These are phyloP conservation scores for Agastache rugosa DNA, from an alignment of 257 asterid species.

Conservation along the genomic window DNA sequence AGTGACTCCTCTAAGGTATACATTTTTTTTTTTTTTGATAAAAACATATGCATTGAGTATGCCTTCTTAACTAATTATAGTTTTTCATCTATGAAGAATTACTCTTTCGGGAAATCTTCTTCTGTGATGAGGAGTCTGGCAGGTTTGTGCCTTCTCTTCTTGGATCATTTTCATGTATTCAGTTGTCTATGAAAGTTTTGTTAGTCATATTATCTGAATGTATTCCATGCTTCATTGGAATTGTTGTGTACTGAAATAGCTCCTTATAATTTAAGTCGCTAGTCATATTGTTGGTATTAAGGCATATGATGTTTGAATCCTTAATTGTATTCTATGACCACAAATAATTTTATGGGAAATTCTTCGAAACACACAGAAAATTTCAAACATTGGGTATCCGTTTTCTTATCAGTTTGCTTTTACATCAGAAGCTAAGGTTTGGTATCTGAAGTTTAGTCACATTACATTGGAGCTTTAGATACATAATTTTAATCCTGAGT, in stretches of 20 bases:
- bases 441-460: constrained; percentile 22
- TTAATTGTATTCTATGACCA: neutral
- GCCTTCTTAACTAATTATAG: constrained; percentile 38
- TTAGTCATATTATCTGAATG: constrained; percentile 12
- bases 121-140: constrained; percentile 94
- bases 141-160: constrained; percentile 60
- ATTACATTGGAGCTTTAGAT: constrained; percentile 20
- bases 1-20: constrained; percentile 90
- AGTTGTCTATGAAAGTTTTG: constrained; percentile 26
- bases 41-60: constrained; percentile 20
- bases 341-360: neutral
- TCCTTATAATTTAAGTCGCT: neutral
- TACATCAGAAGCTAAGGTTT: neutral
- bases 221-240: constrained; percentile 16
- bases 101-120: constrained; percentile 94
- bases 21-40: constrained; percentile 27
- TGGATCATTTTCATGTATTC: constrained; percentile 27
- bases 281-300: neutral
- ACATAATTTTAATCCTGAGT: neutral
- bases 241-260: constrained; percentile 22
- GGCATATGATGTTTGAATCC: constrained; percentile 14
- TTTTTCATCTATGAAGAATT: constrained; percentile 69
- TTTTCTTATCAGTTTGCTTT: neutral
- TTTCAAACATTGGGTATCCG: neutral
- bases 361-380: neutral